A percentile compares a stretch with the other conserved stretches of the same genome.
Evolutionary conservation across 2,329 filamentous ascomycete species (phyloP).

Genomic region (Penicillium nordicum): DNA sequence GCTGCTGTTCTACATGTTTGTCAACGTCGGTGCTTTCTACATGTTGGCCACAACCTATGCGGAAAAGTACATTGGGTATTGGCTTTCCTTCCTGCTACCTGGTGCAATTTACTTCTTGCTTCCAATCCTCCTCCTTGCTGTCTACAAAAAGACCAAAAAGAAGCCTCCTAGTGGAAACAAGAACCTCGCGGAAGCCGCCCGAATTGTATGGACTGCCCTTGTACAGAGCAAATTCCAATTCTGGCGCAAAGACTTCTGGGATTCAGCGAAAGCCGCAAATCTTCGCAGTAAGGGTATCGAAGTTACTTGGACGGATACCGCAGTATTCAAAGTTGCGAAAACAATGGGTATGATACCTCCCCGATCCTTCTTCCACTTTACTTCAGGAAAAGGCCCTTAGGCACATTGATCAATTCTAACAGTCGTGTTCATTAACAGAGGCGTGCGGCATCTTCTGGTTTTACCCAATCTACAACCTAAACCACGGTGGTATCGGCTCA

Average conservation of each 20-base stretch:
- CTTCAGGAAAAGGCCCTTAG: background rate
- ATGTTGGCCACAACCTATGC: conserved; percentile 39
- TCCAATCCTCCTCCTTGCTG: conserved; percentile 31
- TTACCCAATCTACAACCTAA: conserved; percentile 38
- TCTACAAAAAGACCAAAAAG: conserved; percentile 36
- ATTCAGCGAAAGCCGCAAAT: conserved; percentile 34
- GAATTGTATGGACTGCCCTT: background rate
- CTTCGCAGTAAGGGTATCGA: conserved; percentile 27
- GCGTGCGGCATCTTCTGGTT: conserved; percentile 39
- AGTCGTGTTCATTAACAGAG: background rate
- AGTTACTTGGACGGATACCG: conserved; percentile 29
- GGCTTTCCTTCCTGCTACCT: conserved; percentile 26
- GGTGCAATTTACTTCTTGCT: conserved; percentile 37
- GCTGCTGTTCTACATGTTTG: conserved; percentile 36
- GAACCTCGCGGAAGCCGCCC: conserved; percentile 12
- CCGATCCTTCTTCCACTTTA: background rate
- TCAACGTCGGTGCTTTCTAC: conserved; percentile 36
- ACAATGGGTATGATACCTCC: conserved; percentile 18
- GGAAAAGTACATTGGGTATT: conserved; percentile 27
- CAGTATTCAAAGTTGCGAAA: conserved; percentile 30
- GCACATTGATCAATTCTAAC: background rate
- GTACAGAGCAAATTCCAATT: background rate
- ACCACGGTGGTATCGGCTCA: conserved; percentile 50
- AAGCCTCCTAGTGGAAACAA: conserved; percentile 28
- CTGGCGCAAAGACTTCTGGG: conserved; percentile 27